These are phyloP conservation scores for Bipolaris zeicola DNA, from an alignment of 2,329 filamentous ascomycete genomes.

Conservation along the genomic window DNA sequence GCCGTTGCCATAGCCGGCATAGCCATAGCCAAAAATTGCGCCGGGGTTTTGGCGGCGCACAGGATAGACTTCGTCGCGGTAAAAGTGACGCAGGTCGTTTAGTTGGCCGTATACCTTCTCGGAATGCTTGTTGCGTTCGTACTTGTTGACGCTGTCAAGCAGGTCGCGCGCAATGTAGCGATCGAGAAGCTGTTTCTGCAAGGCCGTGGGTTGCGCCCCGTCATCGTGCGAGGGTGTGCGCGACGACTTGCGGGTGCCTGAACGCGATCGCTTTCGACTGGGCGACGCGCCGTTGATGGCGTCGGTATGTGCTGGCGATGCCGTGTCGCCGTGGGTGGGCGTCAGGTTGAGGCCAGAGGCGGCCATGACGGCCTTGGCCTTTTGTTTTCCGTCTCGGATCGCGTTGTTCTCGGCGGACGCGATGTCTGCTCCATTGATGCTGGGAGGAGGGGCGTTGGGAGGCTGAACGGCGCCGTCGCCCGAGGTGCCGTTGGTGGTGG, in stretches of 20 bases:
- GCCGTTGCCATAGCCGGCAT: conserved; percentile 87
- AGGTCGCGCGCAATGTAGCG: conserved; percentile 70
- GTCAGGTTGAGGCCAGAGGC: conserved; percentile 54
- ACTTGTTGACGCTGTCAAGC: conserved; percentile 61
- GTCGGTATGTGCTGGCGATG: conserved; percentile 42
- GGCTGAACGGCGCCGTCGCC: conserved; percentile 43
- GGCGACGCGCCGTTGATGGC: conserved; percentile 56
- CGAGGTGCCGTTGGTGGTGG: conserved; percentile 34
- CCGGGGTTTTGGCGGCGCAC: conserved; percentile 62
- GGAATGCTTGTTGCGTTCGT: conserved; percentile 54
- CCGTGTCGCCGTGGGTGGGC: conserved; percentile 35
- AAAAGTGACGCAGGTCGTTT: conserved; percentile 35
- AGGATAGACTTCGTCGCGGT: conserved; percentile 59
- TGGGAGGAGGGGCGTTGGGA: conserved; percentile 33
- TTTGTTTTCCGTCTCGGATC: conserved; percentile 65
- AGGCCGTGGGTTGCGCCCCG: conserved; percentile 47
- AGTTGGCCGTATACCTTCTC: conserved; percentile 69
- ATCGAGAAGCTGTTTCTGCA: conserved; percentile 58
- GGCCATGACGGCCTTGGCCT: conserved; percentile 63
- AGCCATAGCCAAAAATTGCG: conserved; percentile 71
- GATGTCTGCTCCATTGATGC: conserved; percentile 33
- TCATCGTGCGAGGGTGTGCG: conserved; percentile 43
- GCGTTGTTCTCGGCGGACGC: conserved; percentile 48
- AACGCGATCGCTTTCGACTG: conserved; percentile 64
- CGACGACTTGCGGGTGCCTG: conserved; percentile 60